Evolutionary conservation across 768 basidiomycete genomes (phyloP), one percentile per base, ranked within the genome.

Genomic region (Suillus subluteus): DNA sequence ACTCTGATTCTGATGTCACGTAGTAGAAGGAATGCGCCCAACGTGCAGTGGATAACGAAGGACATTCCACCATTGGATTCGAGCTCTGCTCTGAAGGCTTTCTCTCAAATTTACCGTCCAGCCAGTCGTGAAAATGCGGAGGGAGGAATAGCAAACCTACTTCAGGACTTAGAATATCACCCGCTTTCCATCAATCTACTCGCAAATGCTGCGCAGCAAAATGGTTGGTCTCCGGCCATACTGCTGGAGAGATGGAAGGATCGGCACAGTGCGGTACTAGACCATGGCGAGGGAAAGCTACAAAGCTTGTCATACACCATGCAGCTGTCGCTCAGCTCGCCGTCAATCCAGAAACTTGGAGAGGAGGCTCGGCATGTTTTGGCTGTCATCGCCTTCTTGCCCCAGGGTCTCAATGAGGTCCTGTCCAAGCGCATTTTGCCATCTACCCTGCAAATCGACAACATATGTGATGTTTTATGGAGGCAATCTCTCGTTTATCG

Each of bases 1-100:
- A 26, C 26, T 11, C 58, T 61, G 3, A 61, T 65, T 6, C 26
- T 65, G 38, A 65, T 58, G 7, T 59, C 58, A 18, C 58, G 43
- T 6, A 59, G 43, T 18, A 13, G 62, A 44, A 32, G 54, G 18
- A 55, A 55, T 55, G 54, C 30, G 9, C 54, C 54, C 1, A 55
- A 55, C 16, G 18, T 55, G 16, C 30, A 8, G 16, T 55, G 30
- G 52, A 54, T 54, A 16, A 65, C 16, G 8, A 58, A 58, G 13
- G 40, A 44, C n/a, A 58, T 65, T 37, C 64, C 58, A 1, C 23
- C 40, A 26, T 44, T 65, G n/a, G 54, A 40, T 4, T 12, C 4
- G 12, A 48, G 6, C 32, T 41, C 64, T 46, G 55, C 55, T 41
- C 64, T 23, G 12, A 12, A 32, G 2, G 35, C 21, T 8, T 63